Conservation (phyloP, 2,329 filamentous ascomycete species). For the Berkeleyomyces rouxiae region DNA sequence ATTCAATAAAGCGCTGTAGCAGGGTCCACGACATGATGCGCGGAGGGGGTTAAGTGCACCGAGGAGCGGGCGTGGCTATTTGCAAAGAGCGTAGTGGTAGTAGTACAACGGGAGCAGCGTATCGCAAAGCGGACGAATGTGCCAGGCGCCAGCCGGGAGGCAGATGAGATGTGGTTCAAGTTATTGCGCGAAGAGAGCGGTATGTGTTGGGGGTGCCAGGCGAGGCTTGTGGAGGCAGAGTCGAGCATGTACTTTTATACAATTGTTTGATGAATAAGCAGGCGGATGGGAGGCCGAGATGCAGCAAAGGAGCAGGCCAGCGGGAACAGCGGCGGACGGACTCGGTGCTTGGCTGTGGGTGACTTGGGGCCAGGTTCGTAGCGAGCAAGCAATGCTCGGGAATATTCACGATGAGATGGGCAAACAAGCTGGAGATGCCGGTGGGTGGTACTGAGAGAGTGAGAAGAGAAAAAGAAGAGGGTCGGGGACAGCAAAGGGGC, state of each 20-base stretch:
- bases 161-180: neutral
- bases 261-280: too few species aligned
- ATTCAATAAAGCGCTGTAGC: constrained; percentile 80
- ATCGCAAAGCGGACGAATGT: too few species aligned
- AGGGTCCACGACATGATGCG: constrained; percentile 64
- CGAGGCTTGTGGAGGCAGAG: too few species aligned
- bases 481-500: neutral
- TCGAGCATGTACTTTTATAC: too few species aligned
- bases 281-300: too few species aligned
- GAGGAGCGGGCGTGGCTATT: neutral
- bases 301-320: neutral
- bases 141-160: neutral
- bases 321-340: neutral
- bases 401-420: neutral
- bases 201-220: neutral
- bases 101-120: neutral
- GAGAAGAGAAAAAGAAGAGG: neutral
- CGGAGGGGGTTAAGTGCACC: neutral
- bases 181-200: neutral
- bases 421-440: too few species aligned
- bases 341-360: neutral
- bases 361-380: neutral
- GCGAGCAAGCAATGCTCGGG: neutral
- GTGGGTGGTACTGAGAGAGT: too few species aligned
- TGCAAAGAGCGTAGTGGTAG: neutral